phyloP scores from a whole-genome alignment of 768 basidiomycete genomes.

The Mycena olivaceomarginata region DNA sequence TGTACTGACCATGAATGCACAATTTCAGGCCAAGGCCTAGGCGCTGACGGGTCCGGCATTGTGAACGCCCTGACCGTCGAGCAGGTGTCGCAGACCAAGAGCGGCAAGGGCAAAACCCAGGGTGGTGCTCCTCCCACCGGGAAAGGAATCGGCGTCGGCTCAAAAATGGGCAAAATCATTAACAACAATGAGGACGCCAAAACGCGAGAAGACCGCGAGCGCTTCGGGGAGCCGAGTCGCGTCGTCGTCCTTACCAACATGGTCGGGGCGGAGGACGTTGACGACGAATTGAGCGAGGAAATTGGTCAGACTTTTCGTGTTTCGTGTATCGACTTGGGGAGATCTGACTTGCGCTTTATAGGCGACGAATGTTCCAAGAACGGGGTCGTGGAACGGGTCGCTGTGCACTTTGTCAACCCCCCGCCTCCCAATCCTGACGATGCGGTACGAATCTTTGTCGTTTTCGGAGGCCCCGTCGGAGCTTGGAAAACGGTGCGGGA shows the following conservation, averaged over 20 bases:
- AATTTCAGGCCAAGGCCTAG: slow-evolving; percentile 88
- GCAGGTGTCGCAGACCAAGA: slow-evolving; percentile 69
- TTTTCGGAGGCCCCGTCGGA: slow-evolving; percentile 93
- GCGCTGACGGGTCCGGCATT: slow-evolving; percentile 89
- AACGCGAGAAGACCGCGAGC: slow-evolving; percentile 83
- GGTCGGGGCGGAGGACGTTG: slow-evolving; percentile 88
- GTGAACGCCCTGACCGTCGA: slow-evolving; percentile 93
- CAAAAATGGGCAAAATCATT: slow-evolving; percentile 92
- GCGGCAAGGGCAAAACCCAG: slow-evolving; percentile 57
- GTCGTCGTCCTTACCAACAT: slow-evolving; percentile 94
- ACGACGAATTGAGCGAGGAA: slow-evolving; percentile 91
- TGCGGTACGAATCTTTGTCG: slow-evolving; percentile 93
- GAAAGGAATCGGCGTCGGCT: slow-evolving; percentile 66
- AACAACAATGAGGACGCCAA: slow-evolving; percentile 93
- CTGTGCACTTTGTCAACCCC: slow-evolving; percentile 87
- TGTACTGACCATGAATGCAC: background rate
- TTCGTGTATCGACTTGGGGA: slow-evolving; percentile 5
- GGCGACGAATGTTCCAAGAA: slow-evolving; percentile 95
- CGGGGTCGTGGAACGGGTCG: slow-evolving; percentile 93
- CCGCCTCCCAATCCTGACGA: slow-evolving; percentile 80
- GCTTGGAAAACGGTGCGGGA: slow-evolving; percentile 98
- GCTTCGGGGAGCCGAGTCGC: slow-evolving; percentile 93
- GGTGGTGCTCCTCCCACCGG: slow-evolving; percentile 54
- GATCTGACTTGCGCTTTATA: slow-evolving; percentile 51
- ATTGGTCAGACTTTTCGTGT: slow-evolving; percentile 75